These are phyloP conservation scores for Fusarium metavorans DNA, from an alignment of 2,329 filamentous ascomycete species.

Conservation along the genomic window DNA sequence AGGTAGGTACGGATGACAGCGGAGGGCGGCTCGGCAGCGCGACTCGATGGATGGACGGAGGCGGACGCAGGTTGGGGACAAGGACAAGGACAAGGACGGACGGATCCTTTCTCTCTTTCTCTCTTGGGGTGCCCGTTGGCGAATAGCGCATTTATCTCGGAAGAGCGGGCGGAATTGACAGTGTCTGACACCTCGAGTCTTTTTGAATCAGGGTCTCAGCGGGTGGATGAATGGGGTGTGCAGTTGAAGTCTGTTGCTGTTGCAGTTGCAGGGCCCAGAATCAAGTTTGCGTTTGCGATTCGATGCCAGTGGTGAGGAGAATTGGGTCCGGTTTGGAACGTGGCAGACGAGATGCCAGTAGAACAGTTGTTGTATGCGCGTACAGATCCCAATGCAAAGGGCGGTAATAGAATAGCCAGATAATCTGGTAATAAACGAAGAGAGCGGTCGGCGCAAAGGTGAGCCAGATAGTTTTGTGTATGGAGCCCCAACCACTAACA, in stretches of 20 bases:
- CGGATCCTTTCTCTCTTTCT: neutral
- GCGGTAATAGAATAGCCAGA: neutral
- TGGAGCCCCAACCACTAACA: conserved; percentile 21
- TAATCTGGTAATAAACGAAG: neutral
- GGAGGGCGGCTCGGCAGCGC: conserved; percentile 20
- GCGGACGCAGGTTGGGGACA: neutral
- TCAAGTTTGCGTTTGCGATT: neutral
- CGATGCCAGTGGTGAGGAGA: conserved; percentile 29
- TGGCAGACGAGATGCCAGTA: neutral
- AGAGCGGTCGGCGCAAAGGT: conserved; percentile 31
- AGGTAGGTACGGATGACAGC: conserved; percentile 20
- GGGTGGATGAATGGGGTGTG: neutral
- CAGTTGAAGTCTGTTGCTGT: neutral
- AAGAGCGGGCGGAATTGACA: conserved; percentile 20
- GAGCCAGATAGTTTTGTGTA: conserved; percentile 20
- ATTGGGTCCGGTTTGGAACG: conserved; percentile 21
- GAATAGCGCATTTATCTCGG: neutral
- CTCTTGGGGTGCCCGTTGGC: neutral
- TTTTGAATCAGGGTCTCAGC: conserved; percentile 25
- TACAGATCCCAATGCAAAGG: neutral
- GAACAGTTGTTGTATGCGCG: neutral
- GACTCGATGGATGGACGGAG: neutral
- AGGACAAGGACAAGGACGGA: neutral
- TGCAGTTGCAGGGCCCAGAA: neutral
- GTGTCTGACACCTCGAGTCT: conserved; percentile 26